phyloP scores from a whole-genome alignment of 371 early-diverging fungal genomes.

The Mucor racemosus region DNA sequence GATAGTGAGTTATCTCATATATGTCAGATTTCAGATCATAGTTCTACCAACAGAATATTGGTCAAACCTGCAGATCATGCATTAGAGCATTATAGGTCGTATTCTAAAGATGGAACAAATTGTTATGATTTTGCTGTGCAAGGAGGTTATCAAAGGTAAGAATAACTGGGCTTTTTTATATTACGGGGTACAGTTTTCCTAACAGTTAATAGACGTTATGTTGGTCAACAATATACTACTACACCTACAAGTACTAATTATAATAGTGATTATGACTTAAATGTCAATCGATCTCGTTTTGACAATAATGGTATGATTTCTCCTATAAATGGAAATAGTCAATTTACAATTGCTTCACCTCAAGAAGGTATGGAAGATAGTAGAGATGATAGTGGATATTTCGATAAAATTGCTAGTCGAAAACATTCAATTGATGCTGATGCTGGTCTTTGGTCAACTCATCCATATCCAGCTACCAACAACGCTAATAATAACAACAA shows the following conservation, averaged over 20 bases:
- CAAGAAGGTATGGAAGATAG: constrained; percentile 20
- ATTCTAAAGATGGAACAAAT: constrained; percentile 30
- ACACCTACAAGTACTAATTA: constrained; percentile 6
- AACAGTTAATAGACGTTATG: constrained; percentile 1
- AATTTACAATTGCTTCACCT: constrained; percentile 14
- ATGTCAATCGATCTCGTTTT: constrained; percentile 14
- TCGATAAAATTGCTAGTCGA: constrained; percentile 16
- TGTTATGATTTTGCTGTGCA: constrained; percentile 30
- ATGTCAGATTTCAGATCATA: constrained; percentile 49
- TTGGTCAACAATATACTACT: background rate
- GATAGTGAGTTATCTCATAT: constrained; percentile 45
- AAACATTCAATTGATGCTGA: constrained; percentile 24
- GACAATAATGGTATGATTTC: constrained; percentile 9
- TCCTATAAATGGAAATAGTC: constrained; percentile 9
- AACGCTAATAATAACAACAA: background rate
- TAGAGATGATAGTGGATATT: constrained; percentile 19
- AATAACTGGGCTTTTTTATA: background rate
- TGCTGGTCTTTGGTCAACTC: constrained; percentile 14
- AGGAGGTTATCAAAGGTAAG: constrained; percentile 26
- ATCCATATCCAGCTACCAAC: constrained; percentile 8
- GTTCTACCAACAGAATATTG: constrained; percentile 43
- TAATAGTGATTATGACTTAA: constrained; percentile 14
- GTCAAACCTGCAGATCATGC: constrained; percentile 38
- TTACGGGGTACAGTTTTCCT: background rate
- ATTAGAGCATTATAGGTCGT: constrained; percentile 27